phyloP scores from a whole-genome alignment of 75 land plant genomes.

The Selaginella tamariscina region DNA sequence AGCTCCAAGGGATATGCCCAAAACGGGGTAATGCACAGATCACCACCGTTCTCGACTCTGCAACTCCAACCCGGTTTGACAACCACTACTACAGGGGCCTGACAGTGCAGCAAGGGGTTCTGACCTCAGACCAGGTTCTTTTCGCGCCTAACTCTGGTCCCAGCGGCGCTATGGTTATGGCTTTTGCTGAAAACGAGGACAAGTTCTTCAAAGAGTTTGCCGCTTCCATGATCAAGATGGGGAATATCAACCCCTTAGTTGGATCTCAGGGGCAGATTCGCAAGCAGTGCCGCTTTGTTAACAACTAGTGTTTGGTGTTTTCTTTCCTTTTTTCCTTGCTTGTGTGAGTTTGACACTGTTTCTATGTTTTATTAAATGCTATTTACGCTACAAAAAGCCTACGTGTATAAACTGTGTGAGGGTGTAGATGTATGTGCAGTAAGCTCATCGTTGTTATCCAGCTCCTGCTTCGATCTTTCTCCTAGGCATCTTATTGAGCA shows the following conservation, averaged over 20 bases:
- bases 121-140: slow-evolving; percentile 3
- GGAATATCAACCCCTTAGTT: background rate
- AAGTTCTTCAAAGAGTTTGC: slow-evolving; percentile 8
- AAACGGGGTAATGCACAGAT: background rate
- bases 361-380: no score
- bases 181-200: background rate
- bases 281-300: slow-evolving; percentile 6
- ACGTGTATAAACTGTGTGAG: no score
- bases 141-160: background rate
- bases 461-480: background rate
- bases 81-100: background rate
- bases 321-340: no score
- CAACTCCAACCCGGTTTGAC: background rate
- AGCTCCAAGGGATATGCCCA: background rate
- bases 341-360: no score
- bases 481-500: background rate
- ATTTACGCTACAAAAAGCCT: no score
- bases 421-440: no score
- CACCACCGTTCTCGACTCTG: background rate
- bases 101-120: background rate
- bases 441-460: no score
- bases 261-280: background rate
- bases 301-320: background rate
- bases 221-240: slow-evolving; percentile 9
- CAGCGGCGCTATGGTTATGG: background rate